Evolutionary conservation across 2,329 filamentous ascomycete species (phyloP), one percentile per base, ranked within the genome.

Genomic region (Emergomyces orientalis): DNA sequence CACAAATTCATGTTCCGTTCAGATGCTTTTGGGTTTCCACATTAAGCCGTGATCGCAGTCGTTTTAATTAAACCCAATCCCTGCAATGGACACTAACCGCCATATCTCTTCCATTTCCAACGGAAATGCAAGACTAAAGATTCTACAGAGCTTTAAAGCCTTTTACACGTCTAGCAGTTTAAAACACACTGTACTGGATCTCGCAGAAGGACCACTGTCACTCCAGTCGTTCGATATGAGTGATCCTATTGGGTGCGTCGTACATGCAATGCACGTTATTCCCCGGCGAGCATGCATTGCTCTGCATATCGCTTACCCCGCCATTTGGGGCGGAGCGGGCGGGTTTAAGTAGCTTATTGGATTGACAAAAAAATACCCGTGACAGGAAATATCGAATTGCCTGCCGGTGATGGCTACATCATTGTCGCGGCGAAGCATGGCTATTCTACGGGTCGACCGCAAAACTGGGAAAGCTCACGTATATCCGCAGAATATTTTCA

Each of bases 381-480:
- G 9, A 30, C 22, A 30, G 37, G 4, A 39, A 58, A 58, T 43
- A 43, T 58, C 14, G 37, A 58, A 25, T 13, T 3, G 9, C 27
- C 14, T 32, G 14, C 49, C 22, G 17, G 41, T 30, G 59, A 61
- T 54, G 59, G 39, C 52, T 37, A 34, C 5, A 43, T 96, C 73
- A 79, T 90, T 63, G 83, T 93, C 68, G 91, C 87, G 54, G 85
- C 89, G 72, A 96, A 96, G 79, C 83, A 87, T 73, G 91, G 91
- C 64, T 84, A 90, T 69, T 91, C 90, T n/a, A 80, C 90, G 60
- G 3, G 81, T 93, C 68, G 85, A 96, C 72, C 84, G 87, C 63
- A 71, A 77, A 62, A 84, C 82, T 0, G 81, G 81, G 64, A 76
- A 76, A 80, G 63, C 78, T 83, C 67, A 77, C 78, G 61, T 86